These are phyloP conservation scores for Kodamaea fukazawae DNA, from an alignment of 805 yeast species.

Conservation along the genomic window DNA sequence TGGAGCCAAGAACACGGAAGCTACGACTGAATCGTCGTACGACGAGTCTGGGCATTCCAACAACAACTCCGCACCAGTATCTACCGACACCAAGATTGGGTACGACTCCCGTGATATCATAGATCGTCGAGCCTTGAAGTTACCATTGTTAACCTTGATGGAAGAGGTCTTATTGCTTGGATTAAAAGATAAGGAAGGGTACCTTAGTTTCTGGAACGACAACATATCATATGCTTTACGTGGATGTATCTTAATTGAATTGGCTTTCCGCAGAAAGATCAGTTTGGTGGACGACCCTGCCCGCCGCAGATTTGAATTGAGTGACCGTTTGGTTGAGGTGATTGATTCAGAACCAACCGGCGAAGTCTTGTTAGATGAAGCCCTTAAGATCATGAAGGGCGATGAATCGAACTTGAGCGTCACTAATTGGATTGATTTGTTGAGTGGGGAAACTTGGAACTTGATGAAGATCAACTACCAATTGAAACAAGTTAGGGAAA, in stretches of 20 bases:
- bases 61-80: constrained; percentile 10
- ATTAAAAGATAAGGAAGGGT: constrained; percentile 92
- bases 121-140: constrained; percentile 34
- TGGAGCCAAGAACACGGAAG: constrained; percentile 42
- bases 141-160: constrained; percentile 86
- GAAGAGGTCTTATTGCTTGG: constrained; percentile 95
- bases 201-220: constrained; percentile 96
- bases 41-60: constrained; percentile 19
- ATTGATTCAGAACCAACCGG: constrained; percentile 86
- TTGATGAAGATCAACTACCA: constrained; percentile 91
- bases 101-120: constrained; percentile 72
- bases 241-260: constrained; percentile 88
- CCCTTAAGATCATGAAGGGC: constrained; percentile 82
- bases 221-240: constrained; percentile 93
- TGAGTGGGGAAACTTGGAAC: constrained; percentile 97
- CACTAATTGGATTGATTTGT: constrained; percentile 87
- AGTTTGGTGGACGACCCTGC: constrained; percentile 90
- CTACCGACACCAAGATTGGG: constrained; percentile 62
- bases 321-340: constrained; percentile 86
- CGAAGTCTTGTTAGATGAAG: constrained; percentile 91
- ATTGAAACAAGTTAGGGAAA: constrained; percentile 93
- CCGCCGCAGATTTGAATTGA: constrained; percentile 80
- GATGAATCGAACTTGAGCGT: constrained; percentile 79
- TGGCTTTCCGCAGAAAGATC: constrained; percentile 88
- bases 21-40: constrained; percentile 19